Base-by-base conservation (phyloP, 345 rosid species). In the Citrus medica region DNA sequence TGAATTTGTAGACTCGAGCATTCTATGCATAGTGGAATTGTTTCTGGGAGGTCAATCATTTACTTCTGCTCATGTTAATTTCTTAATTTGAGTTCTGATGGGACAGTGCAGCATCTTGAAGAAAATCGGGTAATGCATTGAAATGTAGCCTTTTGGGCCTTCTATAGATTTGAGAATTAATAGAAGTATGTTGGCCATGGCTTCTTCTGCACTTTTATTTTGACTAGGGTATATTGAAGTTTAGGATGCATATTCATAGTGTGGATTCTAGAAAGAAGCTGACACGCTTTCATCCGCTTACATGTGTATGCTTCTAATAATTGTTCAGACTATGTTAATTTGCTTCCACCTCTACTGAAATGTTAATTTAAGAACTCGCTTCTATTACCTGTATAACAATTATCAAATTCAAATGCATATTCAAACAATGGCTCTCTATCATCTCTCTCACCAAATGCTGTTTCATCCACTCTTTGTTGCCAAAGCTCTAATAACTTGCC, bases 381-480 rank as follows among this genome's bases (percentile, higher is more conserved):
- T 10, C 66, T 38, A 60, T 30, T 81, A 33, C 80, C 80, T 46
- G 27, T 62, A 7, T 72, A 71, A 46, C 46, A 35, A 55, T 60
- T 81, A 28, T 70, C 33, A 64, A 59, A 59, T 71, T 81, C 46
- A 66, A 72, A 46, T n/a, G 28, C 7, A 32, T 76, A 56, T 77
- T 64, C 59, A 81, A 81, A 22, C 76, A 59, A 27, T 81, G 83
- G 80, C 51, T 61, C 35, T 67, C 78, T 70, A 68, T 77, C 5
- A 71, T 77, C 17, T 42, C 66, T 58, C 9, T 28, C 38, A 53
- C 72, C 51, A 63, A 78, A 58, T 81, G 73, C 65, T 67, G 64
- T 77, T 61, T 66, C 12, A n/a, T 80, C 48, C 55, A 9, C 16
- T 12, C 69, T 21, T 14, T 32, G 73, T 30, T 69, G 27, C 67